phyloP scores from a whole-genome alignment of 2,329 filamentous ascomycete genomes.

The Cercospora sp. region DNA sequence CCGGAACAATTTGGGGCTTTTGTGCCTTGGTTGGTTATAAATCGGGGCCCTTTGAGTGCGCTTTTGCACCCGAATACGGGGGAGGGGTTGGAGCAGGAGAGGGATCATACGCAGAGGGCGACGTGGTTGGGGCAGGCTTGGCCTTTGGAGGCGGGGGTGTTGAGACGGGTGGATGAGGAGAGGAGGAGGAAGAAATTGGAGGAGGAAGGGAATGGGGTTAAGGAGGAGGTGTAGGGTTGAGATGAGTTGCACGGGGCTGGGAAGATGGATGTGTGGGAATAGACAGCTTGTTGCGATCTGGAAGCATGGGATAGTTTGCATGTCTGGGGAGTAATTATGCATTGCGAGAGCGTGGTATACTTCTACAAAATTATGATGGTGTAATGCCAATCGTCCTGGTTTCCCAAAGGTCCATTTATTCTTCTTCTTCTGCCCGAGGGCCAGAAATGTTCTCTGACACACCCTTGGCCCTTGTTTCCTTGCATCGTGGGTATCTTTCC shows the following conservation, averaged over 20 bases:
- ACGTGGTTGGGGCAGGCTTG: constrained; percentile 70
- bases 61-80: constrained; percentile 81
- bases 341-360: neutral
- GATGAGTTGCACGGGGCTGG: neutral
- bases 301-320: neutral
- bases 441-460: neutral
- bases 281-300: neutral
- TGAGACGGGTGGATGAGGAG: constrained; percentile 41
- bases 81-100: constrained; percentile 49
- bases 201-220: constrained; percentile 5
- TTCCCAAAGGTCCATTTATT: neutral
- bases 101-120: constrained; percentile 67
- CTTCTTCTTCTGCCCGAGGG: neutral
- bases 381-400: neutral
- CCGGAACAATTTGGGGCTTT: constrained; percentile 87
- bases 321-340: neutral
- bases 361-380: neutral
- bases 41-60: constrained; percentile 75
- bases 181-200: constrained; percentile 13
- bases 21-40: constrained; percentile 78
- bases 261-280: neutral
- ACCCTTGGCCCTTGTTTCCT: neutral
- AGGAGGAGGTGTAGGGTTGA: constrained; percentile 1
- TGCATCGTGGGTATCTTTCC: neutral
- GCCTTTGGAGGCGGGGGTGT: constrained; percentile 58